phyloP scores from a whole-genome alignment of 495 filamentous ascomycete genomes.

The Xanthoparmelia taractica region DNA sequence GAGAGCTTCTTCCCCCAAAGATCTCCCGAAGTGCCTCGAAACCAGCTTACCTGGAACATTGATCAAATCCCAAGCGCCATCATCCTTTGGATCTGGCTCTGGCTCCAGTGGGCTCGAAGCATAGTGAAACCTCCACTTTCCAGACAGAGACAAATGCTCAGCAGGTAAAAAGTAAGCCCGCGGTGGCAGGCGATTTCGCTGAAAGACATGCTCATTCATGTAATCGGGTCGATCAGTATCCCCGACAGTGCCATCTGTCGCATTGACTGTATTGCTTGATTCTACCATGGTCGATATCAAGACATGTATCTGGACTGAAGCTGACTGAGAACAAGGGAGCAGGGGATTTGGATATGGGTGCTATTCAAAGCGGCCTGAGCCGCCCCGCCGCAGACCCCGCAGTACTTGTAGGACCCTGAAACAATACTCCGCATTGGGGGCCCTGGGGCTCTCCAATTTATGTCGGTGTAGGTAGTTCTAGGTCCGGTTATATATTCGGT shows the following conservation, averaged over 20 bases:
- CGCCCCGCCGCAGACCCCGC: too few relatives aligned
- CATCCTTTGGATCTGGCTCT: constrained; percentile 26
- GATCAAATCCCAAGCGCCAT: constrained; percentile 43
- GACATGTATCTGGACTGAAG: background rate
- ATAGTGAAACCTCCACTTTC: constrained; percentile 54
- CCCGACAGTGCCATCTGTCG: background rate
- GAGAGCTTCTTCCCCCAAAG: background rate
- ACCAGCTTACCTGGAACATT: constrained; percentile 40
- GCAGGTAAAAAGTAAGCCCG: constrained; percentile 53
- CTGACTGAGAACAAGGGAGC: background rate
- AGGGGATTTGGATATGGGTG: background rate
- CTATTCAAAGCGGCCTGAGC: too few relatives aligned
- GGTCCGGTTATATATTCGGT: too few relatives aligned
- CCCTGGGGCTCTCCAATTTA: too few relatives aligned
- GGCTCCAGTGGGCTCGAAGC: constrained; percentile 43
- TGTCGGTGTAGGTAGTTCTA: too few relatives aligned
- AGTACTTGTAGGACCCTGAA: too few relatives aligned
- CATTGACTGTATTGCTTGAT: background rate
- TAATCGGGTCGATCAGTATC: constrained; percentile 14
- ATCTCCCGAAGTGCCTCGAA: background rate
- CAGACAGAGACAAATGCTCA: constrained; percentile 44
- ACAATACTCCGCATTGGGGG: too few relatives aligned
- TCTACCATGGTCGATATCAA: background rate
- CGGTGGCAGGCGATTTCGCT: constrained; percentile 55
- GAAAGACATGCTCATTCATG: constrained; percentile 39